Conservation (phyloP, 352 stramenopile species). For the Aphanomyces invadans region DNA sequence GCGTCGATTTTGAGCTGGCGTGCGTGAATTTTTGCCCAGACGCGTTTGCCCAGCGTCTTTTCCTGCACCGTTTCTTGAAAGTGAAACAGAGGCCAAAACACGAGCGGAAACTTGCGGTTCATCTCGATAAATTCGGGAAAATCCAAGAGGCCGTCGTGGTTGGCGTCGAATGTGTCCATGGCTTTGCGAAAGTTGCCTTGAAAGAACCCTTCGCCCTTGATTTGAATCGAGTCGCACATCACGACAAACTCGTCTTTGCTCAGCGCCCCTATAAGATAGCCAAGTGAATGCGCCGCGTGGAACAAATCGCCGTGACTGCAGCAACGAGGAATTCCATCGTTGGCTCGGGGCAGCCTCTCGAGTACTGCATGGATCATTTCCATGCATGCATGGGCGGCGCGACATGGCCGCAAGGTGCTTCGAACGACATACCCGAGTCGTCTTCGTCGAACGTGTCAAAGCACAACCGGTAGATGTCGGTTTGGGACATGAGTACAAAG, state of each 20-base stretch:
- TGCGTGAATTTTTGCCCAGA: slow-evolving; percentile 24
- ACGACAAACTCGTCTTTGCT: slow-evolving; percentile 26
- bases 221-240: slow-evolving; percentile 21
- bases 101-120: slow-evolving; percentile 28
- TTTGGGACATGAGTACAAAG: slow-evolving; percentile 20
- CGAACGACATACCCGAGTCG: slow-evolving; percentile 20
- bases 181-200: slow-evolving; percentile 18
- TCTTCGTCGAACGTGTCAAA: slow-evolving; percentile 25
- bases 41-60: slow-evolving; percentile 26
- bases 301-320: too few relatives aligned
- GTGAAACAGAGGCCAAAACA: slow-evolving; percentile 28
- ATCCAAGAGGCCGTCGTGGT: slow-evolving; percentile 57
- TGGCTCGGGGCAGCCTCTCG: too few relatives aligned
- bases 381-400: too few relatives aligned
- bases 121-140: slow-evolving; percentile 38
- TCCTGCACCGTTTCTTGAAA: slow-evolving; percentile 26
- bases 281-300: too few relatives aligned
- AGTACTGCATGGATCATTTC: too few relatives aligned
- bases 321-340: too few relatives aligned
- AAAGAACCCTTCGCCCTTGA: slow-evolving; percentile 20
- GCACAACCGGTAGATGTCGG: slow-evolving; percentile 19
- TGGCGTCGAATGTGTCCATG: slow-evolving; percentile 50
- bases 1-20: slow-evolving; percentile 16
- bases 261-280: slow-evolving; percentile 17
- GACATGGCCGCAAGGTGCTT: too few relatives aligned